Base-by-base conservation (phyloP, 345 rosid species). In the Rhizophora apiculata region DNA sequence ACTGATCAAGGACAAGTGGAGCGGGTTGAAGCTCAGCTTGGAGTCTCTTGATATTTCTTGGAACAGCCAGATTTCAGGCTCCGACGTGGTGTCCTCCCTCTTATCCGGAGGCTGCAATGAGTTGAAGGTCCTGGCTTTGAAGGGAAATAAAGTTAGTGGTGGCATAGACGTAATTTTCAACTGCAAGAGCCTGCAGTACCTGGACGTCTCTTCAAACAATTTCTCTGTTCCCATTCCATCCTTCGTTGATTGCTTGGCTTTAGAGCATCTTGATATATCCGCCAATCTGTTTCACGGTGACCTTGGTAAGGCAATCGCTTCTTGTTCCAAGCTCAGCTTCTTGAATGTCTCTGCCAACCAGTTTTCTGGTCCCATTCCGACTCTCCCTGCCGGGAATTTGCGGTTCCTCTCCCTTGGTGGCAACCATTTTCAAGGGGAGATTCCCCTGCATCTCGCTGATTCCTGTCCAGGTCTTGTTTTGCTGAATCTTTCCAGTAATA, bases 121-220 rank as follows among this genome's bases (percentile, higher is more conserved):
- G 49, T 36, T 92, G 74, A 83, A 74, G 64, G 54, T 34, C 46
- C 69, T 95, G 37, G 75, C 79, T 55, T 74, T 92, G 72, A 84
- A 80, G 63, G 94, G 90, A 24, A 95, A 92, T 80, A 88, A 77
- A 78, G 66, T 88, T 46, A 76, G 76, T 27, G 99, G 99, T 5
- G 91, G 85, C 37, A 59, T 87, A 24, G 82, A 86, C 74, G 79
- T 1, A 13, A 43, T 95, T n/a, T 85, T 97, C 15, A 68, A 69
- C 29, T 95, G 99, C 80, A 62, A 43, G 54, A 83, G 55, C 69
- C 79, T 95, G 53, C 74, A 78, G 83, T 75, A 78, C 71, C 77
- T 95, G 66, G 99, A 95, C 68, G 63, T 95, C 36, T 90, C 98
- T 8, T 71, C 79, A 0, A 95, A 92, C 82, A 92, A 92, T 82